Percentiles rank a stretch among this genome's conserved stretches.
Conservation (phyloP, 1,284 basidiomycete genomes). For the Apiotrichum akiyoshidainum region DNA sequence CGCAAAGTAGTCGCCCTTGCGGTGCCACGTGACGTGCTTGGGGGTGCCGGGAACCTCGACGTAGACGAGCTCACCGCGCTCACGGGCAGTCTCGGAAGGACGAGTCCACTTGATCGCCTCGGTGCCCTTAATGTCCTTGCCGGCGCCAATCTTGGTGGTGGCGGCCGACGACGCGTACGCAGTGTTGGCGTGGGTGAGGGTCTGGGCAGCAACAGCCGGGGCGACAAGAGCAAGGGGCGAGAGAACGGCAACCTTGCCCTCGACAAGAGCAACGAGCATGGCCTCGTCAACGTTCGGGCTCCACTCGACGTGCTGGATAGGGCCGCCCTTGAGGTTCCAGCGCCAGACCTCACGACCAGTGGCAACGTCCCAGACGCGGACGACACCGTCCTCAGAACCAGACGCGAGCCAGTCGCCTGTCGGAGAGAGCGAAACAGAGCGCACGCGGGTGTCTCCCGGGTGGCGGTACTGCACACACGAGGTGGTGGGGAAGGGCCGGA, state of each 20-base stretch:
- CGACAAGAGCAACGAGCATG: constrained; percentile 39
- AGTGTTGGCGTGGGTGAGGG: constrained; percentile 57
- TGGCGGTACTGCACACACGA: constrained; percentile 68
- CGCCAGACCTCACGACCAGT: constrained; percentile 85
- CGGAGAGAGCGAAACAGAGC: constrained; percentile 77
- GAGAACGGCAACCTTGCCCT: constrained; percentile 72
- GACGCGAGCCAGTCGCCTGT: constrained; percentile 88
- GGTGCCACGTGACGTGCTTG: constrained; percentile 87
- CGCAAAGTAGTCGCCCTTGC: constrained; percentile 91
- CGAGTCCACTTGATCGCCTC: constrained; percentile 55
- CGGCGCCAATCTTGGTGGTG: constrained; percentile 43
- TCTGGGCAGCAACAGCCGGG: constrained; percentile 61
- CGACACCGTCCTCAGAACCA: constrained; percentile 84
- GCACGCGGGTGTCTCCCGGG: constrained; percentile 61
- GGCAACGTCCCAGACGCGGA: constrained; percentile 90
- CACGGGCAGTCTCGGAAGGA: constrained; percentile 53
- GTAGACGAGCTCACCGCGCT: constrained; percentile 55
- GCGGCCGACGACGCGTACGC: constrained; percentile 49
- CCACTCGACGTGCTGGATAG: constrained; percentile 85
- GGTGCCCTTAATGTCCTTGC: constrained; percentile 39
- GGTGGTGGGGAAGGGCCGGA: constrained; percentile 92
- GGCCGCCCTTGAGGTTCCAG: constrained; percentile 76
- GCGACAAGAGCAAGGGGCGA: constrained; percentile 69
- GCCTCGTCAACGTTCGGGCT: constrained; percentile 78
- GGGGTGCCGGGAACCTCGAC: constrained; percentile 66